Conservation (phyloP, 805 yeast genomes). For the Lachancea sp. region DNA sequence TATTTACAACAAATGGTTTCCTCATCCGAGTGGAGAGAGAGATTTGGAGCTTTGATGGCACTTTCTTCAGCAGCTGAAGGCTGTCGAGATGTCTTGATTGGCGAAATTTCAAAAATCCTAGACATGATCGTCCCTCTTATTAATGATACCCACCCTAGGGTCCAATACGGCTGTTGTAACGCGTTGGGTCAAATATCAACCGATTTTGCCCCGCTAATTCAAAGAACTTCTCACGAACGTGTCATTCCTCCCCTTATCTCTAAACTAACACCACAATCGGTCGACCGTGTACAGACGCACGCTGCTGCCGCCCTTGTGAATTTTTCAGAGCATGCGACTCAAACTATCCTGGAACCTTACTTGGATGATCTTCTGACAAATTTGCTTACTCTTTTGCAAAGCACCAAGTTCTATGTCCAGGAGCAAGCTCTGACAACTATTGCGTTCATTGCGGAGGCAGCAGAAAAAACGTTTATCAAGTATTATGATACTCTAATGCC, state of each 20-base stretch:
- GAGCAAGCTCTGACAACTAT: conserved; percentile 96
- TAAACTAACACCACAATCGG: conserved; percentile 63
- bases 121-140: conserved; percentile 83
- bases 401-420: conserved; percentile 89
- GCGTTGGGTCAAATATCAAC: conserved; percentile 96
- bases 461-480: conserved; percentile 78
- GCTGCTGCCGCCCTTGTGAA: conserved; percentile 98
- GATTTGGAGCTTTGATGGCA: conserved; percentile 97
- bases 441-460: conserved; percentile 96
- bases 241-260: conserved; percentile 86
- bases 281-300: conserved; percentile 92
- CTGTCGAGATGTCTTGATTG: conserved; percentile 78
- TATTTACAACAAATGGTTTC: conserved; percentile 77
- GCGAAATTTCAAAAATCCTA: conserved; percentile 73
- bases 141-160: conserved; percentile 84
- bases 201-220: conserved; percentile 87
- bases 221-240: conserved; percentile 68
- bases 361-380: conserved; percentile 73
- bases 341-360: conserved; percentile 86
- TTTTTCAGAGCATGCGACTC: conserved; percentile 85
- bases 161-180: conserved; percentile 95
- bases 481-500: conserved; percentile 96
- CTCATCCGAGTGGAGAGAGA: conserved; percentile 81
- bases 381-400: conserved; percentile 66
- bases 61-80: conserved; percentile 96